These are phyloP conservation scores for Rhodamnia rubescens DNA, from an alignment of 345 rosid species.

Conservation along the genomic window DNA sequence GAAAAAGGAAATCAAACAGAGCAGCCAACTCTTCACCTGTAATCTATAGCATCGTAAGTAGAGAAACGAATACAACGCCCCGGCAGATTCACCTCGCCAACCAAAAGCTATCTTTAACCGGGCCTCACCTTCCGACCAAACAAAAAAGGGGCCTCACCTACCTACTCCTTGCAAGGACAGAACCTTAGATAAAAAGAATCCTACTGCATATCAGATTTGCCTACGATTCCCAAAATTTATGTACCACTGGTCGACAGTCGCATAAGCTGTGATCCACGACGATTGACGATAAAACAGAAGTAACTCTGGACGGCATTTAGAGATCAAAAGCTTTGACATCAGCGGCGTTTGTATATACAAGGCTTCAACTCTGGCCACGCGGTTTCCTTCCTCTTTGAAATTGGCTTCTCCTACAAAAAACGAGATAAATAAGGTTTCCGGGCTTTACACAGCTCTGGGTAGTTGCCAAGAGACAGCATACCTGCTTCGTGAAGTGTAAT, in stretches of 20 bases:
- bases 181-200: background rate
- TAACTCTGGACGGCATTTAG: background rate
- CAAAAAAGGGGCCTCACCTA: background rate
- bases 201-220: background rate
- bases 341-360: constrained; percentile 85
- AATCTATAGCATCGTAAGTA: background rate
- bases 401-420: constrained; percentile 38
- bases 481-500: constrained; percentile 76
- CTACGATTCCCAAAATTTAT: background rate
- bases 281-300: background rate
- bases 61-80: background rate
- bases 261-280: background rate
- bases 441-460: background rate
- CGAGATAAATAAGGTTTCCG: constrained; percentile 21
- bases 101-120: background rate
- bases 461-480: constrained; percentile 3
- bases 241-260: background rate
- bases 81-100: background rate
- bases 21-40: background rate
- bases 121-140: no score
- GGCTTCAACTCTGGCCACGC: constrained; percentile 90
- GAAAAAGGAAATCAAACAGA: background rate
- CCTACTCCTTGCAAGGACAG: background rate
- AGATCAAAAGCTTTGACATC: background rate
- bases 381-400: constrained; percentile 36